Evolutionary conservation across 306 rosid species (phyloP), one percentile per base, ranked within the genome.

Genomic region (Acmispon strigosus): DNA sequence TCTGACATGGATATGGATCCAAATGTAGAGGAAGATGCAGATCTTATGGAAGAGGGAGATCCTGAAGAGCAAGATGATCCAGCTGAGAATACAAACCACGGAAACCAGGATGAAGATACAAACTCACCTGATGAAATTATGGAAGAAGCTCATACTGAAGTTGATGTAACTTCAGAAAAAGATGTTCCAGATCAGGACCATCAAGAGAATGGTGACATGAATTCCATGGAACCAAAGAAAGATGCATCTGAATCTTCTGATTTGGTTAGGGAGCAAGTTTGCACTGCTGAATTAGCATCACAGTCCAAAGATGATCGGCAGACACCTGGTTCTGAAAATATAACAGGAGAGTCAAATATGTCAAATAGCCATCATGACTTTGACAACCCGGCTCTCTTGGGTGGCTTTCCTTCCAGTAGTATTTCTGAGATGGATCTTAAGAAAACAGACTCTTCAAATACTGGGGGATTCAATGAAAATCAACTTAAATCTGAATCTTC

Each of bases 361-460:
- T 81, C 86, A 44, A 81, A 76, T 48, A 76, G 73, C 73, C 78
- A 81, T 78, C 81, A 80, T 41, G 66, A 54, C 29, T 66, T 45
- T 10, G 83, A 82, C 57, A 84, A 82, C 74, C 83, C 82, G 76
- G 69, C 86, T 67, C 86, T 80, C 52, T 43, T 70, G 18, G 88
- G 89, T 19, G 90, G 90, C 39, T 67, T 87, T 56, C 92, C 96
- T 63, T 80, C 90, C 16, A 63, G 59, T 55, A 81, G 77, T 81
- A 70, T 73, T 50, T 80, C 92, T 66, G 85, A 89, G 58, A 63
- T 74, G 83, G 90, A 94, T 78, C 29, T 72, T 55, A 67, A 75
- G 77, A 76, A 76, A 54, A 78, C 88, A 8, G 94, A 88, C 68
- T 70, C 86, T n/a, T 81, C 89, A 52, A 84, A 84, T 70, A 65